Percentiles rank a stretch among this genome's conserved stretches.
phyloP scores from a whole-genome alignment of 164 flowering plant species.

The Taxillus chinensis region DNA sequence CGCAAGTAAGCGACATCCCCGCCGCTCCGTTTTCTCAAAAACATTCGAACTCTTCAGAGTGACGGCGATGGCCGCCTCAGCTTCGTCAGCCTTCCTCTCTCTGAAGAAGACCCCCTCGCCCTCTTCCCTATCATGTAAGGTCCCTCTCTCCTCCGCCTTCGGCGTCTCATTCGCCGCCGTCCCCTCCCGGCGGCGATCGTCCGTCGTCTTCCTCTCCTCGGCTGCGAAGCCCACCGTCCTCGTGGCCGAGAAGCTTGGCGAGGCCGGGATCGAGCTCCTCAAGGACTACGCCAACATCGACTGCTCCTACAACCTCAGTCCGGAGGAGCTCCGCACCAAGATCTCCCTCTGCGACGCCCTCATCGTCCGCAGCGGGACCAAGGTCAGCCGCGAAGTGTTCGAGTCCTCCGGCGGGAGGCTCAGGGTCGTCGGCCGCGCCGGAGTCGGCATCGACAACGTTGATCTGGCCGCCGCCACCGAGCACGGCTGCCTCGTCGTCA shows the following conservation, averaged over 20 bases:
- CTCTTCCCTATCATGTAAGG: constrained; percentile 16
- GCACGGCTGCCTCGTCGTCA: constrained; percentile 1
- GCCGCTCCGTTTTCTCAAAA: too few relatives aligned
- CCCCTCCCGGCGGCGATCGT: constrained; percentile 3
- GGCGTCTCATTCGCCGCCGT: constrained; percentile 13
- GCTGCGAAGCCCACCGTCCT: constrained; percentile 14
- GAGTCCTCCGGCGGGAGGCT: not conserved
- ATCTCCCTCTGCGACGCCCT: constrained; percentile 3
- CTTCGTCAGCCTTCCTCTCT: not conserved
- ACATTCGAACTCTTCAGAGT: not conserved
- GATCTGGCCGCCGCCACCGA: constrained; percentile 4
- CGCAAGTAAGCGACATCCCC: too few relatives aligned
- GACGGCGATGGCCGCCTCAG: constrained; percentile 25
- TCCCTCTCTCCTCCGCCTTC: constrained; percentile 19
- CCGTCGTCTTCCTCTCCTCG: constrained; percentile 16
- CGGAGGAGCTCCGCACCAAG: not conserved
- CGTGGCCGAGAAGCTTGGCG: constrained; percentile 1
- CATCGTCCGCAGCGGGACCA: constrained; percentile 4
- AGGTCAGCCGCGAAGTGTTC: not conserved
- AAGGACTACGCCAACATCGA: not conserved
- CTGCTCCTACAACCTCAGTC: not conserved
- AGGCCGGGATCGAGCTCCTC: not conserved
- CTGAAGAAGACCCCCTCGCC: not conserved
- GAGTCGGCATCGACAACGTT: not conserved
- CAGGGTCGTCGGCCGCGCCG: constrained; percentile 3